phyloP scores from a whole-genome alignment of 2,329 filamentous ascomycete species.

The Sporothrix dimorphospora region DNA sequence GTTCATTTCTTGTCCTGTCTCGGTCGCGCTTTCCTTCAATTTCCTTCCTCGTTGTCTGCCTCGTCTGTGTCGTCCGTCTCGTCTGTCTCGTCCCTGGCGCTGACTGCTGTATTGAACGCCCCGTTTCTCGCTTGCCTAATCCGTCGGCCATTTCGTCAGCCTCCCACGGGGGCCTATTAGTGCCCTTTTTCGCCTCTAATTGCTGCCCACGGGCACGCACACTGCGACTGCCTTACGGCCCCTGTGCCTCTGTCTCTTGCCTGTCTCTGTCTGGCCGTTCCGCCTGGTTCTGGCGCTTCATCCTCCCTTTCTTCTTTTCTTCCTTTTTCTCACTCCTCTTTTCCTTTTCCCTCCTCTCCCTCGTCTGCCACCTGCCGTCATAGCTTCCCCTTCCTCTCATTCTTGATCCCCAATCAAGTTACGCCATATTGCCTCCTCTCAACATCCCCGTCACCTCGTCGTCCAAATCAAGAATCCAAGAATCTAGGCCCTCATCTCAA shows the following conservation, averaged over 20 bases:
- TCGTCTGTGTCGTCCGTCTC: not conserved
- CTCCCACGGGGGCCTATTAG: not conserved
- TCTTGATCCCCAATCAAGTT: conserved; percentile 12
- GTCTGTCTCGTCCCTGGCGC: conserved; percentile 2
- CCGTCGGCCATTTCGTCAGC: conserved; percentile 23
- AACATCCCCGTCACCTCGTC: not conserved
- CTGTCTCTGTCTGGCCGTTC: not conserved
- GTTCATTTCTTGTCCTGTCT: not conserved
- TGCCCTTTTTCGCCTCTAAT: not conserved
- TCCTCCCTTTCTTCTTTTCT: not conserved
- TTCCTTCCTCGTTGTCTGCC: not conserved
- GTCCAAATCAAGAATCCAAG: conserved; percentile 24
- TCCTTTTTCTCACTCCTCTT: not conserved
- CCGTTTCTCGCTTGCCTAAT: conserved; percentile 21
- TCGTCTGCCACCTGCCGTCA: not conserved
- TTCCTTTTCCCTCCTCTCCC: not conserved
- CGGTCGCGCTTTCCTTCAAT: not conserved
- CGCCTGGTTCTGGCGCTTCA: not conserved
- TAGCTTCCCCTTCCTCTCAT: not conserved
- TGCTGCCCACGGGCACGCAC: no score
- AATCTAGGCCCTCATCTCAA: conserved; percentile 16
- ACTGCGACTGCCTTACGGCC: not conserved
- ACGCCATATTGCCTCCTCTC: conserved; percentile 10
- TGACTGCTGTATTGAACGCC: conserved; percentile 6
- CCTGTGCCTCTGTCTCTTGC: not conserved